Evolutionary conservation across 177 flowering plant species (phyloP), one percentile per base, ranked within the genome.

Genomic region (Vitis hybrid): DNA sequence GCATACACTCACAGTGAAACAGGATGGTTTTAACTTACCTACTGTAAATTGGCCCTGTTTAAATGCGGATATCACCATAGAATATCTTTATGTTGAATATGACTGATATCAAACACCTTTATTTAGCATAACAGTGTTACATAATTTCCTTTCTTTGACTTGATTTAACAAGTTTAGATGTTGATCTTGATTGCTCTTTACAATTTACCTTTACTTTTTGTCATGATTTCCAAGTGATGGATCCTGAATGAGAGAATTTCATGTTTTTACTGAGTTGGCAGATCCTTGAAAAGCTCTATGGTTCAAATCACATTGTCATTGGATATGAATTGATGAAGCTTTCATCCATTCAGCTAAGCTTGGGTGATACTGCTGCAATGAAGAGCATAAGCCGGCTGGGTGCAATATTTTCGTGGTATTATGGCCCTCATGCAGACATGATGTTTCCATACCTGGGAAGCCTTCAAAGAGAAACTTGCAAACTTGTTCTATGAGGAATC

Each of bases 241-340:
- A 39, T 8, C 10, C 13, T 32, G 11, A 6, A 13, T 8, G 39
- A 11, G 39, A 11, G 6, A 18, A 32, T 39, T 14, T 15, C 26
- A 48, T 49, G 48, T 67, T 68, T 51, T 52, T 9, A 13, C 9
- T 74, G 59, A 18, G 15, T 61, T 74, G 62, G 61, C 88, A 93
- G 98, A 91, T 91, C 66, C 83, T 93, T 57, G 88, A 87, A 75
- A 86, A 76, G 75, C 88, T 93, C 11, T 93, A 91, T 72, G 83
- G 72, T 71, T 66, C 79, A 18, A 77, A 81, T 75, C 93, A 93
- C 74, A 89, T 93, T 61, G 89, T 72, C 74, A 78, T 93, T 74
- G 98, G 86, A 76, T 79, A 91, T 79, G 98, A 93, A 76, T 74
- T 93, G 76, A 75, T 88, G 66, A 93, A 93, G 83, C 88, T 91